Base-by-base conservation (phyloP, 1,139 yeast species). In the Kodamaea arcana region DNA sequence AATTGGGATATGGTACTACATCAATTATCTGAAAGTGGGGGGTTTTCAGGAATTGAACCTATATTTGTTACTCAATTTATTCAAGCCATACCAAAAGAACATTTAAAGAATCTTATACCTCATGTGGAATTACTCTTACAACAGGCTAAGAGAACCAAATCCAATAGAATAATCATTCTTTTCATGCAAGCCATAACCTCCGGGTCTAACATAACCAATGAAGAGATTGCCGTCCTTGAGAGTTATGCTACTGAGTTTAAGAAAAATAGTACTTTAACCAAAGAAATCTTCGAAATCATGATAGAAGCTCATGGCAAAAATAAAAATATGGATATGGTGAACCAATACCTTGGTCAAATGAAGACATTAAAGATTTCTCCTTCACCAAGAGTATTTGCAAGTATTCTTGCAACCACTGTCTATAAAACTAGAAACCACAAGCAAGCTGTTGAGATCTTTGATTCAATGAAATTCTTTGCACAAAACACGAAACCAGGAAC, bases 391-490 rank as follows among this genome's bases (percentile, higher is more conserved):
- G 69, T 83, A 3, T 83, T 81, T 47, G 72, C 84, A 1, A 75
- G 79, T 17, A 68, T 87, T 1, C 56, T 88, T 35, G 81, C 82
- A 41, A 73, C 87, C 15, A 81, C 85, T 50, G 78, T 80, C 3
- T 69, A 64, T 42, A 70, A 77, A 39, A 52, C 75, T 15, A 62
- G 63, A 16, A 73, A 79, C 40, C 78, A 69, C 44, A 59, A 69
- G 24, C 79, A 76, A 44, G 95, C 95, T 0, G 73, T 76, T 38
- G 78, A 80, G 34, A 67, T 85, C 1, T 92, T 92, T 54, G 92
- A 83, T 47, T 77, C 87, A 43, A 81, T 92, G 88, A 90, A 87
- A 54, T 90, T 85, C 53, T 58, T 83, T 43, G 78, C 94, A 1
- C 52, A 67, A 5, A 59, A 63, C 22, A 75, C 86, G 2, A 73